Conservation (phyloP, 208 protist species). For the Wallacemonas sp. region DNA sequence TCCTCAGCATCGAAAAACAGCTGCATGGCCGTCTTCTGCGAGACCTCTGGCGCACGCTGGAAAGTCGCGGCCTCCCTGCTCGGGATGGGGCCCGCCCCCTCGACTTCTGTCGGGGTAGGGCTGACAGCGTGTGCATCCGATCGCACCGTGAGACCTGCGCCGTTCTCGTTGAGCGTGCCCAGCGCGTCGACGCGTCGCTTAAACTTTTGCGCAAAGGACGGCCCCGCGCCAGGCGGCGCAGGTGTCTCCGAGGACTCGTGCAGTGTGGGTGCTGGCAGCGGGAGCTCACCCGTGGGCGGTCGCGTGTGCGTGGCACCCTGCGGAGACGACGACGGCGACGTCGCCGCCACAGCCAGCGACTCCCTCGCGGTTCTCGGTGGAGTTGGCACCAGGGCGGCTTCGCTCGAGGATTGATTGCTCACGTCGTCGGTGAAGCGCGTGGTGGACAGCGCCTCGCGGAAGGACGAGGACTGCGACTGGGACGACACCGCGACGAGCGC, state of each 20-base stretch:
- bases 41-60: no score
- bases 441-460: background rate
- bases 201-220: slow-evolving; percentile 9
- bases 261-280: background rate
- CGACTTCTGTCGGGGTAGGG: no score
- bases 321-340: no score
- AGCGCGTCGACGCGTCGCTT: slow-evolving; percentile 12
- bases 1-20: slow-evolving; percentile 12
- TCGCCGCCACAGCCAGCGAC: background rate
- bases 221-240: background rate
- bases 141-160: background rate
- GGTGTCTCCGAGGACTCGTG: no score
- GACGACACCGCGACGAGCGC: slow-evolving; percentile 2
- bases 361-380: background rate
- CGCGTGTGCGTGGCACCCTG: no score
- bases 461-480: background rate
- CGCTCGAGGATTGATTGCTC: background rate
- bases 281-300: background rate
- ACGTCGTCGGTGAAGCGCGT: background rate
- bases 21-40: slow-evolving; percentile 12
- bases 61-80: no score
- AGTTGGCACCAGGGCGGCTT: background rate
- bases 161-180: slow-evolving; percentile 1
- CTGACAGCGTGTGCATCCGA: no score
- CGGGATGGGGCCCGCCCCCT: no score